Evolutionary conservation across 495 filamentous ascomycete genomes (phyloP).

Genomic region (Annulohypoxylon maeteangense): DNA sequence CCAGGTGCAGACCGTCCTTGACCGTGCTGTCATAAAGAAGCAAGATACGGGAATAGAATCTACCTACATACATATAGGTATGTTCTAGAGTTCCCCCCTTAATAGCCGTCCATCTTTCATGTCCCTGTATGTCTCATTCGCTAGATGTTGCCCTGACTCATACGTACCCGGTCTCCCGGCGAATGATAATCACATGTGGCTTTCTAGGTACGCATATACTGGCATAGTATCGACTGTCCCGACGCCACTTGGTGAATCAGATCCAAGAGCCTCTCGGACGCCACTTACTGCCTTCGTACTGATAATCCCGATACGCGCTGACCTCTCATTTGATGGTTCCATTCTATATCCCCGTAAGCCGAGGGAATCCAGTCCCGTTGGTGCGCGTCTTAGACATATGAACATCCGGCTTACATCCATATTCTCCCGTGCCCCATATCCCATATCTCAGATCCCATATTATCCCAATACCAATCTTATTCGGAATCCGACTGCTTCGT

Average conservation of each 20-base stretch:
- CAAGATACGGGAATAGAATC: constrained; percentile 13
- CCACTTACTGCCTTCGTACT: constrained; percentile 26
- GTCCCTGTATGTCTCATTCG: constrained; percentile 34
- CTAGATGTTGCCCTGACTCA: constrained; percentile 42
- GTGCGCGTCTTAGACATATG: constrained; percentile 27
- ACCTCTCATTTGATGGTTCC: constrained; percentile 7
- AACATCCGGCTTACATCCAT: constrained; percentile 6
- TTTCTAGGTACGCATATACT: not conserved
- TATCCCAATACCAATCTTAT: constrained; percentile 3
- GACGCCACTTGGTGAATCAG: constrained; percentile 37
- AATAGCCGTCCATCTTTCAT: not conserved
- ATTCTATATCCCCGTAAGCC: constrained; percentile 23
- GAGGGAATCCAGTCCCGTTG: constrained; percentile 15
- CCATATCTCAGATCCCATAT: not conserved
- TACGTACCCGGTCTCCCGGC: constrained; percentile 19
- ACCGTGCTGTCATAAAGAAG: constrained; percentile 24
- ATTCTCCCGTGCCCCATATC: not conserved
- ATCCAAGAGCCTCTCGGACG: constrained; percentile 27
- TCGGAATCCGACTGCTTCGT: not conserved
- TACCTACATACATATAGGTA: not conserved
- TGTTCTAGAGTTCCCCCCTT: constrained; percentile 10
- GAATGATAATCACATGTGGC: constrained; percentile 34
- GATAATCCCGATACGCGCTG: constrained; percentile 9
- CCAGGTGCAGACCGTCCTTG: constrained; percentile 8
- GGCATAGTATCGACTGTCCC: constrained; percentile 11